Percentiles rank a stretch among this genome's conserved stretches.
Conservation (phyloP, 257 asterid species). For the Perilla frutescens region DNA sequence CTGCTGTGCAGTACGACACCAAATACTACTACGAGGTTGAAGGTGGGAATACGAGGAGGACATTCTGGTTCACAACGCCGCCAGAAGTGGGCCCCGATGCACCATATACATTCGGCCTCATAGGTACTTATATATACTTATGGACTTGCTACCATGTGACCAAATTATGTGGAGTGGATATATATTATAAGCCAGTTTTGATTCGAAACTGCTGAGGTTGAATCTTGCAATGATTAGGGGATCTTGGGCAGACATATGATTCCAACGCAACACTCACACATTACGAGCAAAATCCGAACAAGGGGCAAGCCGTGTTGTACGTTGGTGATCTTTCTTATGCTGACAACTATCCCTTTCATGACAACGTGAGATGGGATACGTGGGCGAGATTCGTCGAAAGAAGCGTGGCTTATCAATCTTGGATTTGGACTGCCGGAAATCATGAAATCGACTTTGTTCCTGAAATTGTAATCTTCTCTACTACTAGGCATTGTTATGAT, state of each 20-base stretch:
- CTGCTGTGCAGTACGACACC: constrained; percentile 58
- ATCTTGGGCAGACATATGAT: constrained; percentile 85
- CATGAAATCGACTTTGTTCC: constrained; percentile 89
- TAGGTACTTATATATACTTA: constrained; percentile 51
- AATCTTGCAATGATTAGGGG: constrained; percentile 50
- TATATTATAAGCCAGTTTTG: too few species aligned
- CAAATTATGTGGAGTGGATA: too few species aligned
- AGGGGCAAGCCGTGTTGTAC: constrained; percentile 74
- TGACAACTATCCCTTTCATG: constrained; percentile 68
- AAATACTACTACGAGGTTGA: constrained; percentile 84
- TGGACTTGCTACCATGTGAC: too few species aligned
- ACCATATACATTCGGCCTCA: constrained; percentile 87
- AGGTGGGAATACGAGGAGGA: constrained; percentile 53
- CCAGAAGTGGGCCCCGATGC: constrained; percentile 82
- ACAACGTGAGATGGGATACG: constrained; percentile 86
- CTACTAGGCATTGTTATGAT: too few species aligned
- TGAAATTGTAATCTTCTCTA: constrained; percentile 50
- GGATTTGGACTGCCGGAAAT: constrained; percentile 94
- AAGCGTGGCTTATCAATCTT: constrained; percentile 86
- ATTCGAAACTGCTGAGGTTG: neutral
- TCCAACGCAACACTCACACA: constrained; percentile 79
- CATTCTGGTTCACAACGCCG: constrained; percentile 84
- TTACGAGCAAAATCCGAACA: constrained; percentile 66
- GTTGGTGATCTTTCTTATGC: constrained; percentile 94
- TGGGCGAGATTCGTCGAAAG: constrained; percentile 92